A percentile compares a stretch with the other conserved stretches of the same genome.
These are phyloP conservation scores for Aspergillus brunneoviolaceus DNA, from an alignment of 2,329 filamentous ascomycete species.

Conservation along the genomic window DNA sequence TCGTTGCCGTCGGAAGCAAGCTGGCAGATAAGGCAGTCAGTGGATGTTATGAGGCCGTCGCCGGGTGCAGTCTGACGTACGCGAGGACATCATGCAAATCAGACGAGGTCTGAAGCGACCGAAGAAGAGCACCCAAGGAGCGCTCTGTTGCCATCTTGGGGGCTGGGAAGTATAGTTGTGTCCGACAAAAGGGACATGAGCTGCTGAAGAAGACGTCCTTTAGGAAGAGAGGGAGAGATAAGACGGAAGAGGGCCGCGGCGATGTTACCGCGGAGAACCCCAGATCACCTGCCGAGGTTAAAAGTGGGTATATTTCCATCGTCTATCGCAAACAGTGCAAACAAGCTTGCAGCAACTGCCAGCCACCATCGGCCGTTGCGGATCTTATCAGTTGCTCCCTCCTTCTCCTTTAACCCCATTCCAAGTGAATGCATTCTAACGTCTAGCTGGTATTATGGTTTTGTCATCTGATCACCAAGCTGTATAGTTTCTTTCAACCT, in stretches of 20 bases:
- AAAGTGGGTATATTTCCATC: not conserved
- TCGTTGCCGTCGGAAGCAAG: constrained; percentile 55
- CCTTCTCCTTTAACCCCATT: not conserved
- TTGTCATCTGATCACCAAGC: not conserved
- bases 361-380: not conserved
- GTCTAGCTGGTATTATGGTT: constrained; percentile 14
- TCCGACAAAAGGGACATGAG: constrained; percentile 7
- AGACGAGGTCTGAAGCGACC: constrained; percentile 60
- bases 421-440: not conserved
- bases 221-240: not conserved
- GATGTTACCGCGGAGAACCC: constrained; percentile 30
- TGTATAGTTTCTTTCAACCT: constrained; percentile 6
- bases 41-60: constrained; percentile 6
- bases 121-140: constrained; percentile 59
- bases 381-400: constrained; percentile 6
- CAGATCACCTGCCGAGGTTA: constrained; percentile 36
- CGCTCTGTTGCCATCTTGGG: constrained; percentile 58
- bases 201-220: not conserved
- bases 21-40: constrained; percentile 28
- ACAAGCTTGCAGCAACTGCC: constrained; percentile 15
- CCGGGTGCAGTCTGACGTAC: constrained; percentile 38
- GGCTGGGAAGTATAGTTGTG: not conserved
- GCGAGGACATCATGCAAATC: constrained; percentile 60
- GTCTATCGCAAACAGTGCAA: constrained; percentile 34
- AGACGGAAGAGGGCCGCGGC: not conserved